These are phyloP conservation scores for Suhomyces wounanorum DNA, from an alignment of 1,139 yeast species.

Conservation along the genomic window DNA sequence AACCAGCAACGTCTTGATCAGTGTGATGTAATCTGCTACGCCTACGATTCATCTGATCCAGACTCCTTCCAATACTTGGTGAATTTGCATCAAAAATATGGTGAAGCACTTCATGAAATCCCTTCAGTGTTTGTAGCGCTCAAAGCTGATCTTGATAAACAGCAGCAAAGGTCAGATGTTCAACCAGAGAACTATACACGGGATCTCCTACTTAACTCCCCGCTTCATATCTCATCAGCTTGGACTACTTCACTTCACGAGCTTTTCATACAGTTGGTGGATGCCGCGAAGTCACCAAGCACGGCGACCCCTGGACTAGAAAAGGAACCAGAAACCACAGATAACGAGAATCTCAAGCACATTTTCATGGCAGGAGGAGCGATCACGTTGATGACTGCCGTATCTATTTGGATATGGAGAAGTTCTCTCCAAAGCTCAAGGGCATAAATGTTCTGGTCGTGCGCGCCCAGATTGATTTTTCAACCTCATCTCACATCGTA, in stretches of 20 bases:
- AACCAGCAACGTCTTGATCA: slow-evolving; percentile 71
- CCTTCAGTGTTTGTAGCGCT: slow-evolving; percentile 90
- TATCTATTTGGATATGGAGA: slow-evolving; percentile 63
- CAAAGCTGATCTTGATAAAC: slow-evolving; percentile 93
- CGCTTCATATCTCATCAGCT: slow-evolving; percentile 82
- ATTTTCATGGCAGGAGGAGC: slow-evolving; percentile 66
- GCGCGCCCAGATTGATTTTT: slow-evolving; percentile 6
- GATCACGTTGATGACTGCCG: slow-evolving; percentile 59
- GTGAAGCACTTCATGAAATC: slow-evolving; percentile 58
- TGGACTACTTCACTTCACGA: slow-evolving; percentile 90
- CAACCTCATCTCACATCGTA: slow-evolving; percentile 8
- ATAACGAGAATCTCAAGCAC: slow-evolving; percentile 49
- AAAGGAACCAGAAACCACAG: slow-evolving; percentile 57
- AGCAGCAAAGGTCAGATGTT: slow-evolving; percentile 80
- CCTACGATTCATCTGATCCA: slow-evolving; percentile 94
- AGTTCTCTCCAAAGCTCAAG: slow-evolving; percentile 38
- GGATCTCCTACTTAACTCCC: slow-evolving; percentile 58
- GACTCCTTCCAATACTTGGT: slow-evolving; percentile 86
- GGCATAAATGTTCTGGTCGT: slow-evolving; percentile 4
- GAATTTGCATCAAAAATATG: slow-evolving; percentile 61
- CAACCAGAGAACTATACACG: slow-evolving; percentile 90
- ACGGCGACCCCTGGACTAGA: slow-evolving; percentile 80
- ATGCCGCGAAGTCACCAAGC: slow-evolving; percentile 81
- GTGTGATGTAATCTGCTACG: slow-evolving; percentile 87
- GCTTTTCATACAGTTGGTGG: slow-evolving; percentile 81